A percentile compares a stretch with the other conserved stretches of the same genome.
Evolutionary conservation across 2,329 filamentous ascomycete species (phyloP).

Genomic region (Sporothrix euskadiensis): DNA sequence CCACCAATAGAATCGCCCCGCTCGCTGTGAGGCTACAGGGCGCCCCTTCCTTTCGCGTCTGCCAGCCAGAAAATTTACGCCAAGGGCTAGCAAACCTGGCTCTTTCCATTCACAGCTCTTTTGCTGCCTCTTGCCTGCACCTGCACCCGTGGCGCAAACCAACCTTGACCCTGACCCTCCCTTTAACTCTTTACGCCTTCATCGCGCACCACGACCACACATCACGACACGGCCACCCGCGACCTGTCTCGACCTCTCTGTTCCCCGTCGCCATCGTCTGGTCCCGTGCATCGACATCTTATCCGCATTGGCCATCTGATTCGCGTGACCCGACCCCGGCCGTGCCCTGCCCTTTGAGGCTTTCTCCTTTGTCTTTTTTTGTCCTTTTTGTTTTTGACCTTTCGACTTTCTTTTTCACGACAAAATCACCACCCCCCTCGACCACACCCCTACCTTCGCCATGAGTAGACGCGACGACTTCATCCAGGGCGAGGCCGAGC

Average conservation of each 20-base stretch:
- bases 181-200: background rate
- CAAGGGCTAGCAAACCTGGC: constrained; percentile 22
- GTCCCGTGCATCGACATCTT: background rate
- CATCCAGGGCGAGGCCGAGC: constrained; percentile 80
- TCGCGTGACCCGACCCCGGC: background rate
- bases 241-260: constrained; percentile 2
- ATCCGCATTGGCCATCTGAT: constrained; percentile 11
- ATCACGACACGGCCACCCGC: background rate
- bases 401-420: background rate
- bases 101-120: constrained; percentile 20
- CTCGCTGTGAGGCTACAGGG: constrained; percentile 19
- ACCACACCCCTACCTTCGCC: constrained; percentile 35
- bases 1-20: background rate
- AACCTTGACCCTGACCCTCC: background rate
- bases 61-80: constrained; percentile 27
- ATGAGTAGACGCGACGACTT: constrained; percentile 73
- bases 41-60: constrained; percentile 21
- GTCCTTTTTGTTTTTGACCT: background rate
- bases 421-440: background rate
- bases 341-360: background rate
- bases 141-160: constrained; percentile 19
- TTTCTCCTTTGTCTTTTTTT: constrained; percentile 8
- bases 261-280: background rate
- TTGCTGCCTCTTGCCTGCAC: background rate
- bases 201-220: constrained; percentile 5